Base-by-base conservation (phyloP, 208 protist species). In the Histomonas meleagridis region DNA sequence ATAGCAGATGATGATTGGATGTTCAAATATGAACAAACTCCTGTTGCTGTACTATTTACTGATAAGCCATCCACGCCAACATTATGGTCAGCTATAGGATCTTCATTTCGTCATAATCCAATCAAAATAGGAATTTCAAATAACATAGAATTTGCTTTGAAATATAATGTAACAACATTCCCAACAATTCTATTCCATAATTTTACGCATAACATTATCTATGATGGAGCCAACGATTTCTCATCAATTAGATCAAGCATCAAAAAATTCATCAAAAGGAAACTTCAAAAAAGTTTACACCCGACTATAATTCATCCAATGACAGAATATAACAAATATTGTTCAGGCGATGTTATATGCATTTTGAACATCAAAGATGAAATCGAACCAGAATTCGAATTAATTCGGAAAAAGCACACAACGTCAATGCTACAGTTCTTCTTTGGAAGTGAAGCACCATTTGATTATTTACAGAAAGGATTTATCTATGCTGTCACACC, bases 151-250 rank as follows among this genome's bases (percentile, higher is more conserved):
- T 48, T 86, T 48, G 76, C 76, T 23, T 26, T 18, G 14, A 55
- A n/a, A 23, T 43, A 55, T 48, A 40, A 40, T 28, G 38, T 86
- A 38, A 51, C 70, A 46, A 26, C 51, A 32, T 86, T 86, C 38
- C 76, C 76, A 38, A 38, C 18, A 46, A 86, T 86, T 38, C n/a
- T 86, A 18, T 32, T 86, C 46, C 76, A 46, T 35, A 86, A 86
- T 28, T 86, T 18, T 48, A 51, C 76, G 23, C 43, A 86, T 10
- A 86, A 43, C 32, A n/a, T 86, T 16, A 86, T 86, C 38, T 86
- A 86, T 48, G 76, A 86, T 26, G 76, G 76, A 43, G n/a, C n/a
- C 1, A 86, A 86, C 26, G 76, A 86, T 51, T 86, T 55, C 46
- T 48, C 55, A n/a, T 18, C 76, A 38, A 18, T 86, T 2, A 86